Evolutionary conservation across 305 asterid species (phyloP), one percentile per base, ranked within the genome.

Genomic region (Stenogyne calaminthoides): DNA sequence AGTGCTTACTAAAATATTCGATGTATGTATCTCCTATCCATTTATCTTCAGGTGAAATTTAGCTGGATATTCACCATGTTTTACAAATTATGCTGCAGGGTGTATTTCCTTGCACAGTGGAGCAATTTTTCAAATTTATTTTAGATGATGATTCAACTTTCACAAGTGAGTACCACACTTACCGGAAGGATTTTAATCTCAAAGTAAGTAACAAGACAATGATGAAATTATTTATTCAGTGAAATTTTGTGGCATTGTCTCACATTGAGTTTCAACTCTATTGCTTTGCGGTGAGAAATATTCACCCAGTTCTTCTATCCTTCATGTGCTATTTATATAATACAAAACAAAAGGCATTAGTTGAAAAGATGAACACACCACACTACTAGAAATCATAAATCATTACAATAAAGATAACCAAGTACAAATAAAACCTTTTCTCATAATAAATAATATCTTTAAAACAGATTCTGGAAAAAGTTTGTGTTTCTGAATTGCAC

Each of bases 111-210:
- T 92, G 96, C 88, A 88, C 91, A 3, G 90, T 88, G 46, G 98
- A 90, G 79, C 89, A 95, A 75, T 90, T 85, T 78, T 92, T 89
- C 86, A 85, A 83, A 67, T 76, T 87, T 72, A 64, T 95, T 58
- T 67, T 95, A 70, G 90, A 84, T 69, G 98, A 90, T 79, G 89
- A 83, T 73, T 95, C 99, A 74, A 81, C 83, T 71, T 95, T 92
- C 85, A 88, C 89, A 39, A 82, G 79, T 65, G 97, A 95, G 72
- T 90, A 89, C 79, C 93, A 89, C 67, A 80, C 85, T 62, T 80
- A 77, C 34, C 85, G 96, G 67, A 95, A 90, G 83, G 95, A 95
- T 83, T 73, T 89, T 73, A 90, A 90, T 87, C 88, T 95, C 62
- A 71, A 62, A 10, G 99, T 95, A 84, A 85, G 99, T 80, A 47